Conservation (phyloP, 139 green algal species). For the Chlamydomonas eustigma region DNA sequence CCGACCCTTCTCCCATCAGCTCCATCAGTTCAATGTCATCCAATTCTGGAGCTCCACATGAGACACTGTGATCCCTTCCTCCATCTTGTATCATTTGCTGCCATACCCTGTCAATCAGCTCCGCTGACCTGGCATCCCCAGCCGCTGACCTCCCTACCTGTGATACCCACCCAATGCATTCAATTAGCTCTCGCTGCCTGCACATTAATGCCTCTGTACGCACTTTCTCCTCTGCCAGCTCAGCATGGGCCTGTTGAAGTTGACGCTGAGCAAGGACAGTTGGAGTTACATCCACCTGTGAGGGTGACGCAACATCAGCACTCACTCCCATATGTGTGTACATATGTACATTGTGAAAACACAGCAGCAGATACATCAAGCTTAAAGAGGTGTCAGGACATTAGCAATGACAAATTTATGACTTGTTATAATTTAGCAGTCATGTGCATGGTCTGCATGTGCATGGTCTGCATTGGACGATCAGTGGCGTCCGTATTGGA, state of each 20-base stretch:
- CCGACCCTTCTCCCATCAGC: background rate
- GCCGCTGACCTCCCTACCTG: too few species aligned
- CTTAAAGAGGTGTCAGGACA: background rate
- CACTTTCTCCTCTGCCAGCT: slow-evolving; percentile 37
- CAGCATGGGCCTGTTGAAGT: background rate
- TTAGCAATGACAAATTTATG: background rate
- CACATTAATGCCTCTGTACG: slow-evolving; percentile 43
- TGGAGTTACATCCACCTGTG: too few species aligned
- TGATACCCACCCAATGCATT: slow-evolving; percentile 34
- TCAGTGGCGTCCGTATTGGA: background rate
- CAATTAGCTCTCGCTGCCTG: slow-evolving; percentile 42
- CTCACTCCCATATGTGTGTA: too few species aligned
- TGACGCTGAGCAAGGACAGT: too few species aligned
- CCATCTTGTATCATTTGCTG: background rate
- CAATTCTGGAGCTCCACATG: background rate
- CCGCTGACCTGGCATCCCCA: background rate
- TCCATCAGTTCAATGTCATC: background rate
- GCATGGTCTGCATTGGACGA: background rate
- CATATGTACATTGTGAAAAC: background rate
- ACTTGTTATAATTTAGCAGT: background rate
- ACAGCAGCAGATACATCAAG: background rate
- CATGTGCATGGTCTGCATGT: too few species aligned
- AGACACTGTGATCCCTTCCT: background rate
- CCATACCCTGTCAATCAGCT: background rate
- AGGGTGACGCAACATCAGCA: too few species aligned